These are phyloP conservation scores for Eucalyptus curtisii DNA, from an alignment of 345 rosid species.

Conservation along the genomic window DNA sequence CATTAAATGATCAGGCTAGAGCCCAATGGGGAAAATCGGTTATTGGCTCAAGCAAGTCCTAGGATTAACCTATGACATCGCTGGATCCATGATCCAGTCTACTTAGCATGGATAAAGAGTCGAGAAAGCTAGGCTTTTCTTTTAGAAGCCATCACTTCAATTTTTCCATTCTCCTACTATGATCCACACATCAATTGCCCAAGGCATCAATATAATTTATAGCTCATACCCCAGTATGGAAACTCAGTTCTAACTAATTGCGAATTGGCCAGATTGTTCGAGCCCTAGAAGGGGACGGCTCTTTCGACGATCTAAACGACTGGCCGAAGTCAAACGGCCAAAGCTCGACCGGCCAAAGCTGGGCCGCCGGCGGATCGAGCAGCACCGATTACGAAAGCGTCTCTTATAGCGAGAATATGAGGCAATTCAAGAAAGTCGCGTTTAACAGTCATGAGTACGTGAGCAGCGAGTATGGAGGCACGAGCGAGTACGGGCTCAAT, in stretches of 20 bases:
- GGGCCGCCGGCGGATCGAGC: slow-evolving; percentile 5
- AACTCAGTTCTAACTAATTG: not conserved
- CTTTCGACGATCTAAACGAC: slow-evolving; percentile 44
- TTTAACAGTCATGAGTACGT: slow-evolving; percentile 19
- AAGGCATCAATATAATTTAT: not conserved
- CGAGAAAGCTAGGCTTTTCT: not conserved
- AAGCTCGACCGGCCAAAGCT: not conserved
- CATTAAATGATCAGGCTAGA: not conserved
- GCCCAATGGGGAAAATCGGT: not conserved
- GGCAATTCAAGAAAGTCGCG: slow-evolving; percentile 27
- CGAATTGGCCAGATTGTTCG: slow-evolving; percentile 37
- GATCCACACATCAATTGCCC: not conserved
- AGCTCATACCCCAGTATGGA: not conserved
- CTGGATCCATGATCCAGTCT: not conserved
- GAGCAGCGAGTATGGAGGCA: slow-evolving; percentile 53
- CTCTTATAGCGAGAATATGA: slow-evolving; percentile 41
- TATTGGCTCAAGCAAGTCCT: not conserved
- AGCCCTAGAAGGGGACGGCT: slow-evolving; percentile 54
- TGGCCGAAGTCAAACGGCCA: not conserved
- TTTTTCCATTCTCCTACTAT: not conserved
- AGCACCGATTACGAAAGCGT: slow-evolving; percentile 5
- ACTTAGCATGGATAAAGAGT: not conserved
- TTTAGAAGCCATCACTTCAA: not conserved
- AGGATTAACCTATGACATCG: not conserved
- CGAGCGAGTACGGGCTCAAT: slow-evolving; percentile 65